phyloP scores from a whole-genome alignment of 495 filamentous ascomycete genomes.

The Penicillium argentinense region DNA sequence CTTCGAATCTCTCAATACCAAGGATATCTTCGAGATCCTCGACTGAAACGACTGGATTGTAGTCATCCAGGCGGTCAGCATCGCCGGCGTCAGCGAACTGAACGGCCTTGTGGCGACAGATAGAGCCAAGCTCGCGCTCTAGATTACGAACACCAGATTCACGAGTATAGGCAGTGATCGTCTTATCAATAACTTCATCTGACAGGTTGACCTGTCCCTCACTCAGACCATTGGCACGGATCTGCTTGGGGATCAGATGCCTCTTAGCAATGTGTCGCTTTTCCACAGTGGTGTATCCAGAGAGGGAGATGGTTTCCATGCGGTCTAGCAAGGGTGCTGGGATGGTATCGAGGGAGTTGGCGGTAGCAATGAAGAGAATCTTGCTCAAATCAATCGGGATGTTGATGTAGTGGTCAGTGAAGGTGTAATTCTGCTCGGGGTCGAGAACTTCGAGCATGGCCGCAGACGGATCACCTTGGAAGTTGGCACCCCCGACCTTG shows the following conservation, averaged over 20 bases:
- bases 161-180: slow-evolving; percentile 93
- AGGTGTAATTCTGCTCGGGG: slow-evolving; percentile 94
- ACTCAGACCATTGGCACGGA: slow-evolving; percentile 74
- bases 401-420: slow-evolving; percentile 95
- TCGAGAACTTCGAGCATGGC: slow-evolving; percentile 98
- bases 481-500: slow-evolving; percentile 89
- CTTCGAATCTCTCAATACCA: slow-evolving; percentile 90
- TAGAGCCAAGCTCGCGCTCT: slow-evolving; percentile 91
- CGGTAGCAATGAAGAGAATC: slow-evolving; percentile 97
- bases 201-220: slow-evolving; percentile 71
- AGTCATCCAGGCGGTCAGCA: slow-evolving; percentile 61
- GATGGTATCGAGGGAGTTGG: slow-evolving; percentile 94
- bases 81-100: slow-evolving; percentile 91
- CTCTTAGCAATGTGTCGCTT: slow-evolving; percentile 93
- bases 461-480: slow-evolving; percentile 96
- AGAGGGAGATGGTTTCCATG: slow-evolving; percentile 91
- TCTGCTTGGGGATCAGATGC: slow-evolving; percentile 93
- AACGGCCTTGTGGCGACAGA: slow-evolving; percentile 94
- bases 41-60: slow-evolving; percentile 70
- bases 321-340: slow-evolving; percentile 91
- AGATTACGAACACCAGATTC: slow-evolving; percentile 97
- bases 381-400: slow-evolving; percentile 96
- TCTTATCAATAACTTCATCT: slow-evolving; percentile 85
- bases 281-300: slow-evolving; percentile 97
- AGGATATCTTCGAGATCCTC: slow-evolving; percentile 87